Base-by-base conservation (phyloP, 2,329 filamentous ascomycete species). In the Pezizomycotina sp. region DNA sequence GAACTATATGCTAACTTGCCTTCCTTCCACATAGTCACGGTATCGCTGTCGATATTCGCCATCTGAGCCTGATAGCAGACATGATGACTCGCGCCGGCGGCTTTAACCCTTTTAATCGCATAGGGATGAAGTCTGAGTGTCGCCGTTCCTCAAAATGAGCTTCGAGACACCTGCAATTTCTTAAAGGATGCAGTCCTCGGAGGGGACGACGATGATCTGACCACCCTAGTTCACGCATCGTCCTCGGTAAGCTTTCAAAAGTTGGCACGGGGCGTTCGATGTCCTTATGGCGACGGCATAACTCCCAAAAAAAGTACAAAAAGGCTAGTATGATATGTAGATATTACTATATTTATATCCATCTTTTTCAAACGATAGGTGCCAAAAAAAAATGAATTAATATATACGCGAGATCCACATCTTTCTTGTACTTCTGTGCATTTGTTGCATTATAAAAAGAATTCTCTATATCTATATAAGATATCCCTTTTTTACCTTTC, bases 151-250 rank as follows among this genome's bases (percentile, higher is more conserved):
- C 60, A 95, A 95, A 68, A 95, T 95, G 86, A 92, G 81, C 57
- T 98, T 95, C 61, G 89, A 98, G 68, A 98, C 89, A 98, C 89
- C 2, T 69, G 95, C 24, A 76, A 78, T 1, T 93, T 93, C 64
- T 65, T 98, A 52, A 84, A 79, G 57, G 89, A 95, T 54, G 84
- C 89, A 1, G 77, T 93, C 16, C 63, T 91, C 39, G 82, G 92
- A 53, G 75, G 80, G 31, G 89, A 95, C 57, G 81, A 73, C 66
- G 89, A 98, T 57, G 78, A 89, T 52, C 62, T 98, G 43, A 72
- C 68, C 42, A 83, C 42, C 89, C 91, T 0, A 89, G 78, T 57
- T 76, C 80, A 45, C 70, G 86, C 41, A 79, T 98, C 52, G 84
- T 95, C 31, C 74, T 89, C 55, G 89, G 91, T 10, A 71, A 73